Evolutionary conservation across 192 early-diverging fungal genomes (phyloP), one percentile per base, ranked within the genome.

Genomic region (Mortierella claussenii): DNA sequence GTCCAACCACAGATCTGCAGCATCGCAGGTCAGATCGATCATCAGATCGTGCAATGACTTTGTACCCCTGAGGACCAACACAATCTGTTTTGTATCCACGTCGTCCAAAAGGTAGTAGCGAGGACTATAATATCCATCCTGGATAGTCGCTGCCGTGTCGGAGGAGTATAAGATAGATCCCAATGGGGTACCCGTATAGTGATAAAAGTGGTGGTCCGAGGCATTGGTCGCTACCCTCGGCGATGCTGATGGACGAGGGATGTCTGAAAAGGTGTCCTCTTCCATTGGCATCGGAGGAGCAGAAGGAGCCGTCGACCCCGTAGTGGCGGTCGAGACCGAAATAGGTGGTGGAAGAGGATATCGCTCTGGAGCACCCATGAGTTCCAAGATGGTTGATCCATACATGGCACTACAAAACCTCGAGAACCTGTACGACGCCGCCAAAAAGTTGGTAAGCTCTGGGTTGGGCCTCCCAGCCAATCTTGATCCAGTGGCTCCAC

Each of bases 21-120:
- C 75, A 42, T 86, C 84, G 60, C 84, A 86, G 2, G 82, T 82
- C 37, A 86, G 42, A 51, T 86, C 84, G 26, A 86, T 76, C 45
- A 81, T 81, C 24, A 83, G 37, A 42, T 86, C 84, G 31, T 83
- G 65, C 40, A 86, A 55, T 4, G 82, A 82, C 43, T 79, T 79
- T n/a, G 84, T 86, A 6, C 84, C 84, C 15, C 84, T 50, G 21
- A 86, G 44, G n/a, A 81, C 80, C 24, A 86, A 43, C 17, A 86
- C 81, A 40, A 86, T 78, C 42, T 66, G 66, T 36, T 69, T 70
- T 24, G 82, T 64, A 12, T 73, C 68, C 21, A 79, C 68, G 33
- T 86, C 84, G 30, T 75, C 68, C 56, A 86, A 64, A 32, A 86
- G 54, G 33, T 80, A 83, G 55, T 80, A 86, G 2, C 82, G 71